Evolutionary conservation across 2,329 filamentous ascomycete genomes (phyloP).

Genomic region (Fonsecaea erecta): DNA sequence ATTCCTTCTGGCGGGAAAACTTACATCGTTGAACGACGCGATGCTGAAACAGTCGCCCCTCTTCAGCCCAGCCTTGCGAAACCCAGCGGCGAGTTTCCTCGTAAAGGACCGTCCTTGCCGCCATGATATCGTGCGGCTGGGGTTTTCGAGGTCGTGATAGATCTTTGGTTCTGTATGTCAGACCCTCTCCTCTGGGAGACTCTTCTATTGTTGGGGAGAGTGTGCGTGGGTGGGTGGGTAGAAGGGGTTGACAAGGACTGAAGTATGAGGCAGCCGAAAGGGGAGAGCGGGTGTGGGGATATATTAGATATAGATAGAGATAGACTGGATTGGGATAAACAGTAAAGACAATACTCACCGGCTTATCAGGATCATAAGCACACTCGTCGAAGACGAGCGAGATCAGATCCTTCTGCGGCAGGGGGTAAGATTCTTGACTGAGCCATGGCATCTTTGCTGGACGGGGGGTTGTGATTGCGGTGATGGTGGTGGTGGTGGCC

Average conservation of each 20-base stretch:
- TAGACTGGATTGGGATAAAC: neutral
- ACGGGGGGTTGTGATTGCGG: neutral
- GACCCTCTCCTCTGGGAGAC: neutral
- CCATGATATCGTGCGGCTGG: slow-evolving; percentile 35
- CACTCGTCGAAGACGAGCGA: slow-evolving; percentile 61
- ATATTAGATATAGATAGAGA: neutral
- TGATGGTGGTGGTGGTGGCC: no score
- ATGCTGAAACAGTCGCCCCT: slow-evolving; percentile 60
- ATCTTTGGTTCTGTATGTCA: slow-evolving; percentile 40
- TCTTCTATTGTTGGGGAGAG: no score
- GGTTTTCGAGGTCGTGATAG: slow-evolving; percentile 56
- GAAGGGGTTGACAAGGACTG: neutral
- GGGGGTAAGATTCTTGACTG: neutral
- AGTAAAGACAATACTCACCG: slow-evolving; percentile 41
- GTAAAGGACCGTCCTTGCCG: slow-evolving; percentile 41
- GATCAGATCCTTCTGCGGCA: slow-evolving; percentile 53
- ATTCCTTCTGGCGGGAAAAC: neutral
- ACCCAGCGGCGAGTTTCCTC: slow-evolving; percentile 57
- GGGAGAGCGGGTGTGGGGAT: no score
- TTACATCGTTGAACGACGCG: slow-evolving; percentile 57
- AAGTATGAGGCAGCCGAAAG: neutral
- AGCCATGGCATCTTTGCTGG: slow-evolving; percentile 11
- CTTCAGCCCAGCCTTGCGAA: slow-evolving; percentile 41
- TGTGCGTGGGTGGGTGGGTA: no score
- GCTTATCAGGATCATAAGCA: slow-evolving; percentile 55